Evolutionary conservation across 2,329 filamentous ascomycete species (phyloP), one percentile per base, ranked within the genome.

Genomic region (Epichloe baconii): DNA sequence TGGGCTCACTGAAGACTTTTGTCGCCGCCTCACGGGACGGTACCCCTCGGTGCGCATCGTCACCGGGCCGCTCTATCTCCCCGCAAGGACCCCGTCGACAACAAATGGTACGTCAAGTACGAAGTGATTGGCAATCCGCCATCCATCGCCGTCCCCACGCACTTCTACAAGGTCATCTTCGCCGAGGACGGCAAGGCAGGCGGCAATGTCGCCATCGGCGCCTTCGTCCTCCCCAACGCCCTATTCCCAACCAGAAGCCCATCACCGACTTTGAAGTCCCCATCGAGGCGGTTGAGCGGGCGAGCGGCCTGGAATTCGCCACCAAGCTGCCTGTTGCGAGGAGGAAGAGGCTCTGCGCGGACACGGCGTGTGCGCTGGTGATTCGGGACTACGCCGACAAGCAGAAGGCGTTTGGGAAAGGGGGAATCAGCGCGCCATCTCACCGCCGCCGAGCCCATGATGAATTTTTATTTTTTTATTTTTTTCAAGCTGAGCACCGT

Each of bases 81-180:
- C 10, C 86, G 86, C 67, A 80, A 83, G 54, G 88, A 95, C 58
- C 76, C 82, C 4, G 69, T 70, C 52, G 93, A 97, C 72, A 86
- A 86, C 60, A 97, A 97, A 74, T 98, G 90, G 89, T 85, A 89
- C 58, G 89, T 96, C 53, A 83, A 77, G 54, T 97, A 98, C 72
- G 93, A 98, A 72, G 85, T 98, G 53, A 95, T 98, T 60, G 93
- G 93, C 40, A 85, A 77, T 64, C 93, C 93, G 57, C 91, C 93
- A 7, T 94, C 89, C 62, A 86, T 98, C 51, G 90, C 93, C 26
- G 93, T 98, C 49, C 93, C 93, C 3, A 98, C 93, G 21, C 93
- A 98, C 68, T 98, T 98, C 72, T 98, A 95, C 79, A 98, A 98
- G 74, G 88, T 98, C 63, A 93, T 98, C 60, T 95, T 93, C 62